Base-by-base conservation (phyloP, 2,329 filamentous ascomycete species). In the Fusarium virguliforme region DNA sequence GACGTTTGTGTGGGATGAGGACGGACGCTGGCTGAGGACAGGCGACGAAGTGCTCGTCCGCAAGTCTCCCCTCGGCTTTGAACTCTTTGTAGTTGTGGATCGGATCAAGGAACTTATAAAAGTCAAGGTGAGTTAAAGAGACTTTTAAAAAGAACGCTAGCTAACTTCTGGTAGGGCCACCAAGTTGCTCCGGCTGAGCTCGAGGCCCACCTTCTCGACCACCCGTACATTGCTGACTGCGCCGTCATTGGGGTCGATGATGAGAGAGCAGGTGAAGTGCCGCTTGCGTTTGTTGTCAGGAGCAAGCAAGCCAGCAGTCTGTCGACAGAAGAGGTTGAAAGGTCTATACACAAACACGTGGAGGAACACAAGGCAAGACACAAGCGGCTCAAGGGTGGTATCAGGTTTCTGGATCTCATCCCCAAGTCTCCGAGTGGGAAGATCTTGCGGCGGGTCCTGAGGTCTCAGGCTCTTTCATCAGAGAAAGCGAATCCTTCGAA, bases 51-150 rank as follows among this genome's bases (percentile, higher is more conserved):
- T 92, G 0, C 83, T 95, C 4, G 83, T 96, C 10, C 85, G 87
- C 2, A 86, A 88, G 74, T 84, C 89, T 7, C 86, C 88, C 0
- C 83, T 84, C 1, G 94, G 93, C 2, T 83, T 91, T 70, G 93
- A 97, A 79, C 95, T 98, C 77, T 79, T 97, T 55, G 91, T 94
- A 77, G 92, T 98, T 62, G 92, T 94, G 1, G 95, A 97, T 78
- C 89, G 94, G 6, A 81, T 86, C 66, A 87, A 89, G 75, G 89
- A 94, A 75, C 83, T 94, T 46, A 94, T 94, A 80, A 94, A 94
- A 79, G 91, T 93, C 77, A 93, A 93, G 85, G 90, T 91, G 81
- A 12, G 81, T 8, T 28, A 0, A 2, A 3, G 4, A 1, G 2
- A 10, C 0, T 6, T 2, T 3, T 8, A 2, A 5, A 1, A 5